phyloP scores from a whole-genome alignment of 352 stramenopile genomes.

The Phytophthora agathidicida region DNA sequence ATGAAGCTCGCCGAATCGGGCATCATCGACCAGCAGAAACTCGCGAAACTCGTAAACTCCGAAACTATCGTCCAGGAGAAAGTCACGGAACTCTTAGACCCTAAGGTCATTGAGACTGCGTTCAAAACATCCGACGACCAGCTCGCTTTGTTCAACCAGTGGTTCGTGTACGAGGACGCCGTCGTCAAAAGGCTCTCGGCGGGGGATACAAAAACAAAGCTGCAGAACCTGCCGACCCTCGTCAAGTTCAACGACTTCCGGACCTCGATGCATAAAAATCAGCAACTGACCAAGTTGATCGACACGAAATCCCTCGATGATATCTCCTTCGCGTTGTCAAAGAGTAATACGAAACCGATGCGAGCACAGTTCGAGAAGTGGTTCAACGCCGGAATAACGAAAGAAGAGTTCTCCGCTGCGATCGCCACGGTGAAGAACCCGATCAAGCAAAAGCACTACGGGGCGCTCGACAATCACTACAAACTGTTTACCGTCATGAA shows the following conservation, averaged over 20 bases:
- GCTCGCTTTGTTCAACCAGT: conserved; percentile 6
- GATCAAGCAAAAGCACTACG: not conserved
- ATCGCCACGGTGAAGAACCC: not conserved
- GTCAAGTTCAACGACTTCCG: conserved; percentile 2
- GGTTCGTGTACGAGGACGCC: not conserved
- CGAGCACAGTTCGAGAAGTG: not conserved
- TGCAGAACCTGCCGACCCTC: conserved; percentile 5
- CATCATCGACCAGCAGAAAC: too few species aligned
- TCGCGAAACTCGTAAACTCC: too few species aligned
- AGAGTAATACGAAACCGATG: not conserved
- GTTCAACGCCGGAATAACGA: not conserved
- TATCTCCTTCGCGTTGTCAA: not conserved
- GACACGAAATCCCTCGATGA: conserved; percentile 8
- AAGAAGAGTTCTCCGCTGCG: not conserved
- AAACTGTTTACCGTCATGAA: not conserved
- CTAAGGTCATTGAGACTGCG: too few species aligned
- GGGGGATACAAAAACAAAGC: not conserved
- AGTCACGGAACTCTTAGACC: too few species aligned
- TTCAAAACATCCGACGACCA: too few species aligned
- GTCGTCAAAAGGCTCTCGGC: not conserved
- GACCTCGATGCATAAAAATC: not conserved
- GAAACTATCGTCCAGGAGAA: too few species aligned
- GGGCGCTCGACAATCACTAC: not conserved
- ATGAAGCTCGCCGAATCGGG: too few species aligned
- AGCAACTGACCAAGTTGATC: not conserved